Evolutionary conservation across 2,329 filamentous ascomycete genomes (phyloP).

Genomic region (Exophiala sideris): DNA sequence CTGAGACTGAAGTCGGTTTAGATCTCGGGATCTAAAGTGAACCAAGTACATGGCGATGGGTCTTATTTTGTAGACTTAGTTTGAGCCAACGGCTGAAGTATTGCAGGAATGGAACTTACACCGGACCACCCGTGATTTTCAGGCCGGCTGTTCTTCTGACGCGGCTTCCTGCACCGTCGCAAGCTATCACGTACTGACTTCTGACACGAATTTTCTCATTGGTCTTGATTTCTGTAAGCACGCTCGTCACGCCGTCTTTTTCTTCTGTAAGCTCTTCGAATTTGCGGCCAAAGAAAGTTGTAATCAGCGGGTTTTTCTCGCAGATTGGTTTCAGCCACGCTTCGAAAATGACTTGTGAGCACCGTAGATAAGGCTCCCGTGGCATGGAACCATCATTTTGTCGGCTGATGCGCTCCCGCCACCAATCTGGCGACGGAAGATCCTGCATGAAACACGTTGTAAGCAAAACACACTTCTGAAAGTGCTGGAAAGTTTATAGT

Average conservation of each 20-base stretch:
- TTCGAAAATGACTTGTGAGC: constrained; percentile 37
- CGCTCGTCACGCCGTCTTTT: constrained; percentile 17
- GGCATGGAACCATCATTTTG: constrained; percentile 36
- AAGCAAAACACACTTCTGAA: not conserved
- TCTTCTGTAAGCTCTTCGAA: constrained; percentile 22
- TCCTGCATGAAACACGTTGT: not conserved
- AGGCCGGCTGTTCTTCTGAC: constrained; percentile 21
- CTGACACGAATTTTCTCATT: constrained; percentile 21
- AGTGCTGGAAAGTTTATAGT: not conserved
- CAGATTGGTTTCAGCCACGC: constrained; percentile 33
- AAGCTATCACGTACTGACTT: constrained; percentile 29
- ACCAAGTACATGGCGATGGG: constrained; percentile 29
- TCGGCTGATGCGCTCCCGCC: constrained; percentile 22
- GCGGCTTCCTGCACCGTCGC: constrained; percentile 32
- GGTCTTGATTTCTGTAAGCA: constrained; percentile 22
- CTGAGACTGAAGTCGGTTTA: constrained; percentile 27
- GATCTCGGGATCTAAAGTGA: constrained; percentile 34
- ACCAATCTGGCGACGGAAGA: constrained; percentile 5
- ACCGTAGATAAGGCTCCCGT: constrained; percentile 33
- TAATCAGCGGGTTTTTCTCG: constrained; percentile 27
- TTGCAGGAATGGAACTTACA: constrained; percentile 26
- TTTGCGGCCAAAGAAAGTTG: constrained; percentile 31
- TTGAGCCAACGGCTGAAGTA: not conserved
- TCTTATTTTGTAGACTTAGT: constrained; percentile 13
- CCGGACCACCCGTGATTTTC: constrained; percentile 28